A percentile compares a stretch with the other conserved stretches of the same genome.
phyloP scores from a whole-genome alignment of 1,284 basidiomycete species.

The Tylopilus microsporus region DNA sequence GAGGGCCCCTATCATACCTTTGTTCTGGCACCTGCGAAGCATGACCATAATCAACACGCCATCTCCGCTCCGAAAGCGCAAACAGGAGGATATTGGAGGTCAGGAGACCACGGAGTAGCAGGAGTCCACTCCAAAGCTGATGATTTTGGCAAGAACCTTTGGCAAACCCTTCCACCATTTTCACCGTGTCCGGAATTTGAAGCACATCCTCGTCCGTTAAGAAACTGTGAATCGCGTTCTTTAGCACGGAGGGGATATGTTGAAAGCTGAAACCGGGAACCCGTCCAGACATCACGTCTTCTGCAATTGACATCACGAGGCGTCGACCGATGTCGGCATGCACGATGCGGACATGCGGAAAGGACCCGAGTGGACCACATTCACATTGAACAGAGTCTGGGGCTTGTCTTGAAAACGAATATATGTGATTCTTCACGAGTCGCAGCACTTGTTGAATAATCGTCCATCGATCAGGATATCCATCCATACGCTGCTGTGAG shows the following conservation, averaged over 20 bases:
- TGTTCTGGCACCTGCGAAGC: too few species aligned
- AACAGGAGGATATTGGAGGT: not conserved
- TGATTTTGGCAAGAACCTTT: not conserved
- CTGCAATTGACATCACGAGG: not conserved
- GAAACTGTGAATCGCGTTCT: not conserved
- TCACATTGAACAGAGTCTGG: not conserved
- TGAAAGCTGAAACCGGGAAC: not conserved
- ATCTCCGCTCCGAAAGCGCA: not conserved
- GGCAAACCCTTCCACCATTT: not conserved
- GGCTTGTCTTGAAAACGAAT: not conserved
- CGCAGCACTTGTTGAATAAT: not conserved
- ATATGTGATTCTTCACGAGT: not conserved
- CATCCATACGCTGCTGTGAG: not conserved
- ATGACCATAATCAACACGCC: conserved; percentile 2
- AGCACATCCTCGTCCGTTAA: not conserved
- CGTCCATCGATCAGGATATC: conserved; percentile 1
- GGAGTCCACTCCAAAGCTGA: not conserved
- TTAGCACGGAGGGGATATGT: not conserved
- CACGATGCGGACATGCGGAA: not conserved
- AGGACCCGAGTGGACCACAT: not conserved
- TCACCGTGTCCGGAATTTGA: not conserved
- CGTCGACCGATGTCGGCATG: not conserved
- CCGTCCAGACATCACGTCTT: not conserved
- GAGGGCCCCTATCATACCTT: too few species aligned
- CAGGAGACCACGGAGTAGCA: not conserved